Percentiles rank a stretch among this genome's conserved stretches.
Evolutionary conservation across 495 filamentous ascomycete species (phyloP).

Genomic region (Aspergillus sparsus): DNA sequence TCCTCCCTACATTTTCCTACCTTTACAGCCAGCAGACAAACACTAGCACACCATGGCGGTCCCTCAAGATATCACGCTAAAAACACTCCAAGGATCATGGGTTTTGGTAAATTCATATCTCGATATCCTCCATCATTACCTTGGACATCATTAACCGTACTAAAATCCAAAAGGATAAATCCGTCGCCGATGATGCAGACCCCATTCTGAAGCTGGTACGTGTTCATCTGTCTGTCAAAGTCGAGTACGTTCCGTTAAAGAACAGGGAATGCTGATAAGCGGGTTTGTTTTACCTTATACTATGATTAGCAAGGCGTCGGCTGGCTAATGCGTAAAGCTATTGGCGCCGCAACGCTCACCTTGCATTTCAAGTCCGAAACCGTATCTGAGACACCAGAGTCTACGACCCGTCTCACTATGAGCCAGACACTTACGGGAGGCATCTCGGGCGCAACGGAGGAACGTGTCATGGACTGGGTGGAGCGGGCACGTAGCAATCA

Average conservation of each 20-base stretch:
- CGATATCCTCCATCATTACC: too few relatives aligned
- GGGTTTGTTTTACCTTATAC: neutral
- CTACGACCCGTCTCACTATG: conserved; percentile 9
- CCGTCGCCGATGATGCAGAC: conserved; percentile 9
- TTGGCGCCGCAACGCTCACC: conserved; percentile 16
- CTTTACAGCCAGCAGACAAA: too few relatives aligned
- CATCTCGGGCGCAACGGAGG: conserved; percentile 16
- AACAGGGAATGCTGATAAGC: neutral
- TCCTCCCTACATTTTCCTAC: too few relatives aligned
- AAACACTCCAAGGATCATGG: too few relatives aligned
- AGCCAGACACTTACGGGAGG: conserved; percentile 18
- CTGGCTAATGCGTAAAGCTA: conserved; percentile 18
- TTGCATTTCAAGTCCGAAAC: conserved; percentile 7
- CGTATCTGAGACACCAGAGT: neutral
- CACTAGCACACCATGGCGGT: too few relatives aligned
- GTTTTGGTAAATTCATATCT: too few relatives aligned
- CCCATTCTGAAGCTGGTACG: conserved; percentile 14
- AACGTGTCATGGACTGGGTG: conserved; percentile 20
- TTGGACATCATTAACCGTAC: too few relatives aligned
- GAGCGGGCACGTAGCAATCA: conserved; percentile 20
- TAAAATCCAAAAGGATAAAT: conserved; percentile 3
- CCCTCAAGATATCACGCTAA: too few relatives aligned
- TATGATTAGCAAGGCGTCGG: conserved; percentile 17
- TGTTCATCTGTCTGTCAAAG: neutral
- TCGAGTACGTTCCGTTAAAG: neutral